phyloP scores from a whole-genome alignment of 2,329 filamentous ascomycete species.

The Colletotrichum filicis region DNA sequence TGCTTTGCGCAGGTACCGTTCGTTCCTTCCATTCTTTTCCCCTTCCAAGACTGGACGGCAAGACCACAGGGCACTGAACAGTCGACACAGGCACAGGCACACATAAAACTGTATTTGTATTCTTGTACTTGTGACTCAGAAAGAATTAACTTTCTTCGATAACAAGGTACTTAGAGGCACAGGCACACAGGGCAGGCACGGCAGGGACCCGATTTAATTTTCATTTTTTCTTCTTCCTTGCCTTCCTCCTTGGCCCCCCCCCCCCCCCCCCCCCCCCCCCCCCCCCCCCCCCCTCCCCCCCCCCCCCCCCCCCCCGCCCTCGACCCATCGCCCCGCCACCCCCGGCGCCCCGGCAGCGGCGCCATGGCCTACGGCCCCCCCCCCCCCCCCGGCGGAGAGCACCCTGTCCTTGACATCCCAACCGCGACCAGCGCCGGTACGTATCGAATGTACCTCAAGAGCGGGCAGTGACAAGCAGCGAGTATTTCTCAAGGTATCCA shows the following conservation, averaged over 20 bases:
- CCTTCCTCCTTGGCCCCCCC: neutral
- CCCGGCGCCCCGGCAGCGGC: too few relatives aligned
- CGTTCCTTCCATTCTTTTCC: slow-evolving; percentile 10
- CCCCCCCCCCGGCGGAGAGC: neutral
- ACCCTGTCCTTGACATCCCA: slow-evolving; percentile 7
- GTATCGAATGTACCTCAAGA: neutral
- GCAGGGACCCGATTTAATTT: neutral
- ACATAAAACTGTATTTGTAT: too few relatives aligned
- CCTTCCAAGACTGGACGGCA: neutral
- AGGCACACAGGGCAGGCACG: neutral
- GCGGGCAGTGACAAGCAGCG: neutral
- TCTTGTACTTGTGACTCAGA: too few relatives aligned
- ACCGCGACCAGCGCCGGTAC: neutral
- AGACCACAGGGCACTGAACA: too few relatives aligned
- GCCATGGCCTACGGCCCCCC: too few relatives aligned
- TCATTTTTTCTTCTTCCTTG: neutral
- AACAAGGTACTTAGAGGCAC: too few relatives aligned
- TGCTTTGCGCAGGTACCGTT: slow-evolving; percentile 31
- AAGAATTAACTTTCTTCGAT: too few relatives aligned
- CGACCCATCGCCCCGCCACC: too few relatives aligned
- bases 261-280: neutral
- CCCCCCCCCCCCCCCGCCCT: neutral
- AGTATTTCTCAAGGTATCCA: neutral
- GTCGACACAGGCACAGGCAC: too few relatives aligned
- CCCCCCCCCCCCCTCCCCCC: neutral